Percentiles rank a stretch among this genome's conserved stretches.
phyloP scores from a whole-genome alignment of 1,284 basidiomycete genomes.

The Tilletiaria anomala region DNA sequence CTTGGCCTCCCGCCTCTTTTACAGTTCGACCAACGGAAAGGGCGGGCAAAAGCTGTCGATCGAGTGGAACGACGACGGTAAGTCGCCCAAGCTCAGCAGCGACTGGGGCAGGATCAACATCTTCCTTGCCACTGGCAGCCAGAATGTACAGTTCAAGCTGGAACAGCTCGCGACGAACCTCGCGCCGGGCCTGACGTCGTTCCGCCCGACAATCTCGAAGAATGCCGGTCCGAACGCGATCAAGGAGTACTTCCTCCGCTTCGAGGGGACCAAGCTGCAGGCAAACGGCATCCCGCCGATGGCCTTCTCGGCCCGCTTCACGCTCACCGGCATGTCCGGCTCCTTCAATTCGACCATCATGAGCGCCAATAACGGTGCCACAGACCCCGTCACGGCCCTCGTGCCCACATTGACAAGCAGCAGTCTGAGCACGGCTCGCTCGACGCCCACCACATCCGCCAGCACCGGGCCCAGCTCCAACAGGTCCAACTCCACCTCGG shows the following conservation, averaged over 20 bases:
- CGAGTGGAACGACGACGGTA: slow-evolving; percentile 27
- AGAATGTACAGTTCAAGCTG: slow-evolving; percentile 27
- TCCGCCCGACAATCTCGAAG: slow-evolving; percentile 12
- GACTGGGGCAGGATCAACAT: slow-evolving; percentile 30
- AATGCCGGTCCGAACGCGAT: slow-evolving; percentile 16
- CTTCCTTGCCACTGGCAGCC: slow-evolving; percentile 24
- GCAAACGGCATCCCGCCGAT: slow-evolving; percentile 14
- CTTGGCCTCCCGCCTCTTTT: too few species aligned
- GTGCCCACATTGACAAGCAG: too few species aligned
- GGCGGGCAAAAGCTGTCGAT: slow-evolving; percentile 15
- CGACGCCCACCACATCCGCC: too few species aligned
- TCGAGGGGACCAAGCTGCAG: slow-evolving; percentile 17
- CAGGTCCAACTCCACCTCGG: too few species aligned
- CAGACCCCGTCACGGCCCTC: slow-evolving; percentile 49
- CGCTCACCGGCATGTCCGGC: slow-evolving; percentile 17
- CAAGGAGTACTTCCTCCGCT: slow-evolving; percentile 31
- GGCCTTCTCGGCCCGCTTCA: slow-evolving; percentile 32
- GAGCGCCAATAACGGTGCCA: slow-evolving; percentile 5
- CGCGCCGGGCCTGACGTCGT: slow-evolving; percentile 4
- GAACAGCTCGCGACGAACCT: slow-evolving; percentile 18
- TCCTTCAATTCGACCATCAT: slow-evolving; percentile 24
- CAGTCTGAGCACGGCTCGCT: too few species aligned
- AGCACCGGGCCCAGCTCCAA: too few species aligned
- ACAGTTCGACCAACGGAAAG: slow-evolving; percentile 13
- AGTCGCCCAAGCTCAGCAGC: slow-evolving; percentile 10